These are phyloP conservation scores for Quercus parvula DNA, from an alignment of 306 rosid species.

Conservation along the genomic window DNA sequence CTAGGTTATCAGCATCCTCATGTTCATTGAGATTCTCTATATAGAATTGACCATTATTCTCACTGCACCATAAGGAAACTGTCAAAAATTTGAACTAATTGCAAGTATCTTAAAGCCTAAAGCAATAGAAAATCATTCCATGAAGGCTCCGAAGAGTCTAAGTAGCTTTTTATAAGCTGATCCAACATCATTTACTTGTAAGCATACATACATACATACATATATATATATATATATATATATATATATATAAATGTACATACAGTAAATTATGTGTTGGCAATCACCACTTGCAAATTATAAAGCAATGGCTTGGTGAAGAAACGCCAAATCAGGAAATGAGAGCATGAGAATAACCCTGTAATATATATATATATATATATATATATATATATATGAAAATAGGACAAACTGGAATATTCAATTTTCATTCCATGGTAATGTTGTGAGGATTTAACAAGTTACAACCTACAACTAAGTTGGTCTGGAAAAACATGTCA, in stretches of 20 bases:
- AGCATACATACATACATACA: not conserved
- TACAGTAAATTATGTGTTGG: not conserved
- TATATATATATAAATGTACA: not conserved
- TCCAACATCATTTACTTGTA: not conserved
- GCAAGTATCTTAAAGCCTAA: constrained; percentile 2
- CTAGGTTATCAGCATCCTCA: constrained; percentile 41
- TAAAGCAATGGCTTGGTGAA: not conserved
- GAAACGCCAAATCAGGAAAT: not conserved
- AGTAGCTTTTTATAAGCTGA: not conserved
- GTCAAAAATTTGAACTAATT: constrained; percentile 11
- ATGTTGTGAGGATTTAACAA: not conserved
- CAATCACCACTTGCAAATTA: constrained; percentile 1
- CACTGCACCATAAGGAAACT: constrained; percentile 44
- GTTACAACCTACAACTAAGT: not conserved
- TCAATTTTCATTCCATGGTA: not conserved
- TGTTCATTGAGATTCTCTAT: constrained; percentile 29
- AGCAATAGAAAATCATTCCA: not conserved
- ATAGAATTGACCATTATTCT: constrained; percentile 32
- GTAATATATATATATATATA: not conserved
- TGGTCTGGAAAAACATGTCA: not conserved
- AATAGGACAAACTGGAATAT: not conserved
- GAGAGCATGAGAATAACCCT: not conserved
- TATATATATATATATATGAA: not conserved
- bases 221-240: not conserved
- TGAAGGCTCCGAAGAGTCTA: not conserved